Conservation (phyloP, 225 moss, liverwort and hornwort species). For the Thuidium tamariscinum region DNA sequence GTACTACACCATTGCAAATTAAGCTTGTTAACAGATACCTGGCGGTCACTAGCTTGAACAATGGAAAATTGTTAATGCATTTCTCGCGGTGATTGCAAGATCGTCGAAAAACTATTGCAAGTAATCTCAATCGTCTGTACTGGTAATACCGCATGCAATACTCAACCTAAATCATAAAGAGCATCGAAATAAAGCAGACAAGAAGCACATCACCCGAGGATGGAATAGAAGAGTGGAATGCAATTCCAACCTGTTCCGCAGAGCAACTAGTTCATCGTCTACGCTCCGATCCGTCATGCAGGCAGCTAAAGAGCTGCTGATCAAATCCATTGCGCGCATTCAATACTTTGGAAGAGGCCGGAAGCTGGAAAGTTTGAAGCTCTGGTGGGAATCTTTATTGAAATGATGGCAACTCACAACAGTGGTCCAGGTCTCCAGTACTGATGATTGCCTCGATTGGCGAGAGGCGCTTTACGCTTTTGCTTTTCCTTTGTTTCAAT, state of each 20-base stretch:
- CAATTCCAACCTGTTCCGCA: background rate
- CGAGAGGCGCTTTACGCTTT: background rate
- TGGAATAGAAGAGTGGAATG: background rate
- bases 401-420: background rate
- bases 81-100: too few species aligned
- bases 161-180: background rate
- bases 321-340: background rate
- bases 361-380: background rate
- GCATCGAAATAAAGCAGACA: too few species aligned
- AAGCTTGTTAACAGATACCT: background rate
- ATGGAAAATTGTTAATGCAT: background rate
- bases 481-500: background rate
- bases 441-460: background rate
- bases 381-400: background rate
- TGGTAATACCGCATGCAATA: background rate
- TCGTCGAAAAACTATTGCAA: background rate
- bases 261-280: background rate
- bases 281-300: background rate
- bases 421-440: too few species aligned
- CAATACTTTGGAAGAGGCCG: too few species aligned
- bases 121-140: background rate
- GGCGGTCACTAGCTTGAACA: background rate
- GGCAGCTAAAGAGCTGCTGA: background rate
- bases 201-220: too few species aligned
- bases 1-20: background rate